phyloP scores from a whole-genome alignment of 2,329 filamentous ascomycete genomes.

The Fulvia fulva region DNA sequence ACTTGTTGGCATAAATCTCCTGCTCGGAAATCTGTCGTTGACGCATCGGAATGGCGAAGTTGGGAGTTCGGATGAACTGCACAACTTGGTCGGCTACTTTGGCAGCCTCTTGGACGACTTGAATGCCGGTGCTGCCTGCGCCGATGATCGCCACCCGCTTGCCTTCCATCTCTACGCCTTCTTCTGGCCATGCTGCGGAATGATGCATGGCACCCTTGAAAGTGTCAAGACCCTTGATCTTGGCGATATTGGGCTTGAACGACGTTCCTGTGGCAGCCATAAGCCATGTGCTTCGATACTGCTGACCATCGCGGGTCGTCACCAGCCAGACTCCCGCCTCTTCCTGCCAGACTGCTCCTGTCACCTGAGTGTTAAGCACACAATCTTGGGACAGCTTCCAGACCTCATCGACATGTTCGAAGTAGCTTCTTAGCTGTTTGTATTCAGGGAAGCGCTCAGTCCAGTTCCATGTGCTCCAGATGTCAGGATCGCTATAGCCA shows the following conservation, averaged over 20 bases:
- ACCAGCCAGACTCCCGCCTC: constrained; percentile 22
- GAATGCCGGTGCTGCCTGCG: constrained; percentile 35
- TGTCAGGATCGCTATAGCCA: constrained; percentile 43
- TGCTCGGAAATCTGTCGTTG: constrained; percentile 45
- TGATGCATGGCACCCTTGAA: constrained; percentile 40
- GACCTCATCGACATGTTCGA: constrained; percentile 57
- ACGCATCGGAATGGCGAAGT: constrained; percentile 59
- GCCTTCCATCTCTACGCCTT: constrained; percentile 31
- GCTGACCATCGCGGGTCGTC: not conserved
- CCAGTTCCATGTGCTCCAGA: constrained; percentile 55
- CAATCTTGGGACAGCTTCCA: constrained; percentile 55
- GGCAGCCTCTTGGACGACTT: constrained; percentile 28
- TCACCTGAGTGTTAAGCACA: constrained; percentile 54
- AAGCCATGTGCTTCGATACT: constrained; percentile 32
- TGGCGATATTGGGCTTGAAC: constrained; percentile 36
- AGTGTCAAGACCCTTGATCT: constrained; percentile 33
- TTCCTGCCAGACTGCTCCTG: constrained; percentile 46
- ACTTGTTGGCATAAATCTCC: constrained; percentile 29
- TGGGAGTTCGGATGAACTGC: constrained; percentile 64
- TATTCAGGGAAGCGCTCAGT: constrained; percentile 26
- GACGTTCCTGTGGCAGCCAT: constrained; percentile 38
- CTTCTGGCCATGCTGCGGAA: constrained; percentile 39
- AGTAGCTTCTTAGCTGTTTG: constrained; percentile 52
- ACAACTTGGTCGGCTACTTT: constrained; percentile 38
- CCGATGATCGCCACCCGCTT: constrained; percentile 41